These are phyloP conservation scores for Diplodia seriata DNA, from an alignment of 2,329 filamentous ascomycete species.

Conservation along the genomic window DNA sequence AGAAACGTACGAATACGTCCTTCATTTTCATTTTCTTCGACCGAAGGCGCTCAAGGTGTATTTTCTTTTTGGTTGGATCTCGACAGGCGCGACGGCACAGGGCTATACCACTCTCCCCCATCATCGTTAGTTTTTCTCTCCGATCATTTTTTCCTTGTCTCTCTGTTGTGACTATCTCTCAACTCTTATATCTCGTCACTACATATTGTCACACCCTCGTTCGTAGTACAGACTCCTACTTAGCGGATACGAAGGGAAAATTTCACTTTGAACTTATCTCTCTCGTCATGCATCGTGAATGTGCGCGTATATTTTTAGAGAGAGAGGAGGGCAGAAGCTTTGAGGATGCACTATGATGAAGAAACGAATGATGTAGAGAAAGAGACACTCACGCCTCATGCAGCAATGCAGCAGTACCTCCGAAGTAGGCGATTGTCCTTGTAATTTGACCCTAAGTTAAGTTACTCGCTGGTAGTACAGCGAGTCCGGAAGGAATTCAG, in stretches of 20 bases:
- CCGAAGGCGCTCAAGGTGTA: constrained; percentile 8
- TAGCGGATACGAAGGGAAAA: neutral
- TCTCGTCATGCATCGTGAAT: neutral
- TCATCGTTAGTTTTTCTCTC: neutral
- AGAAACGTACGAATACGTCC: neutral
- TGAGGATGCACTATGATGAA: too few species aligned
- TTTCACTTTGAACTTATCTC: neutral
- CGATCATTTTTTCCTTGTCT: neutral
- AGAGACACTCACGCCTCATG: too few species aligned
- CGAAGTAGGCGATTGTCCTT: too few species aligned
- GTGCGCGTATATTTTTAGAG: too few species aligned
- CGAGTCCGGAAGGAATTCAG: too few species aligned
- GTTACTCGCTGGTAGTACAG: neutral
- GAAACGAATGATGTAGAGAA: too few species aligned
- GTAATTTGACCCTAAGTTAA: too few species aligned
- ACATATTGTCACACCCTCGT: neutral
- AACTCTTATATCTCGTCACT: neutral
- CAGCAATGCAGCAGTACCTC: too few species aligned
- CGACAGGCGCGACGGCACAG: neutral
- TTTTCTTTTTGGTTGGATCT: neutral
- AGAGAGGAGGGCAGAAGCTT: too few species aligned
- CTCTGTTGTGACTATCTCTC: neutral
- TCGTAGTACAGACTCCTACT: neutral
- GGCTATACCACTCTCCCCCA: constrained; percentile 19
- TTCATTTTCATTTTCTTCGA: neutral